These are phyloP conservation scores for Margaritispora aquatica DNA, from an alignment of 495 filamentous ascomycete species.

Conservation along the genomic window DNA sequence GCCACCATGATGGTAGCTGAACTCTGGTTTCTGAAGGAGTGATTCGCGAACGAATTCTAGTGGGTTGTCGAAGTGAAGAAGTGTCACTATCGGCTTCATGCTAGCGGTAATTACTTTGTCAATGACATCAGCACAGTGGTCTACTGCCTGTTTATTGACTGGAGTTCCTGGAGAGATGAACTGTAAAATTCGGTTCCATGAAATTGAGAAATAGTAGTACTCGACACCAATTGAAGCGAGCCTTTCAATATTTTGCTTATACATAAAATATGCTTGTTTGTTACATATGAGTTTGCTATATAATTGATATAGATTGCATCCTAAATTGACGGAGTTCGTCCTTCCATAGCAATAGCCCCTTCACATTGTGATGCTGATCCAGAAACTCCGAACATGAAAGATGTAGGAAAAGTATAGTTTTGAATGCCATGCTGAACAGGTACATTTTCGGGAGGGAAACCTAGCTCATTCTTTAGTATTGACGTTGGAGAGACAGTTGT, in stretches of 20 bases:
- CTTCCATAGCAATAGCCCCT: constrained; percentile 23
- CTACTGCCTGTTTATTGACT: constrained; percentile 36
- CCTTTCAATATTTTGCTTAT: constrained; percentile 45
- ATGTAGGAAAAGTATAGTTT: constrained; percentile 13
- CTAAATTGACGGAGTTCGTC: constrained; percentile 23
- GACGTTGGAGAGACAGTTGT: neutral
- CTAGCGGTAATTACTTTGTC: constrained; percentile 34
- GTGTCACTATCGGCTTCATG: constrained; percentile 36
- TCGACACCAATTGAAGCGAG: constrained; percentile 41
- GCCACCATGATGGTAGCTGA: neutral
- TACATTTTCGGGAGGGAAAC: neutral
- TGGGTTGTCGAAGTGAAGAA: constrained; percentile 39
- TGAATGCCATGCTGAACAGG: neutral
- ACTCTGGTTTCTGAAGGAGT: neutral
- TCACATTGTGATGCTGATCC: constrained; percentile 25
- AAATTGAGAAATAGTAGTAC: constrained; percentile 41
- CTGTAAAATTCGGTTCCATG: constrained; percentile 40
- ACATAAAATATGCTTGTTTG: constrained; percentile 42
- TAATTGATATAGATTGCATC: constrained; percentile 22
- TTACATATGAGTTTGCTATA: constrained; percentile 31
- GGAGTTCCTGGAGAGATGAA: constrained; percentile 37
- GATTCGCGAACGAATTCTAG: neutral
- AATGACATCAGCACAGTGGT: constrained; percentile 43
- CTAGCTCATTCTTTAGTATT: neutral
- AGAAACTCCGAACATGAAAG: constrained; percentile 26